Percentiles rank a stretch among this genome's conserved stretches.
These are phyloP conservation scores for Crithidia fasciculata DNA, from an alignment of 208 protist species.

Conservation along the genomic window DNA sequence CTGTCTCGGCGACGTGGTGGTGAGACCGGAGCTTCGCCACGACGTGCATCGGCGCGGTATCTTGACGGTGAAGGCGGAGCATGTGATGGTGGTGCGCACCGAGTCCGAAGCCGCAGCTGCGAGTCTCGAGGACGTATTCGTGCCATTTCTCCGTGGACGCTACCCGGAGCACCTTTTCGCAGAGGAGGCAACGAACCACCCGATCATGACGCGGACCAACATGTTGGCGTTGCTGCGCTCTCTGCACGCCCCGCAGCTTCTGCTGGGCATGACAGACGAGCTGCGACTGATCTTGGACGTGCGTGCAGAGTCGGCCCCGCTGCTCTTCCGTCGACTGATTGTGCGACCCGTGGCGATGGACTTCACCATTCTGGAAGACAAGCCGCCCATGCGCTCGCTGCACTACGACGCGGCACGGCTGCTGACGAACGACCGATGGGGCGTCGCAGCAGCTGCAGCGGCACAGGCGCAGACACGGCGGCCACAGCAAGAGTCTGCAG, in stretches of 20 bases:
- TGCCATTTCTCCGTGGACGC: slow-evolving; percentile 82
- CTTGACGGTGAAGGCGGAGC: slow-evolving; percentile 76
- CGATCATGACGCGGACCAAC: slow-evolving; percentile 68
- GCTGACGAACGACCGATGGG: slow-evolving; percentile 69
- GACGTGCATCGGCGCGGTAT: slow-evolving; percentile 66
- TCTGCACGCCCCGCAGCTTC: slow-evolving; percentile 66
- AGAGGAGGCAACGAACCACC: slow-evolving; percentile 52
- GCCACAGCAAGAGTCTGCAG: neutral
- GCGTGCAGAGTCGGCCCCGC: slow-evolving; percentile 49
- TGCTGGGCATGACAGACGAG: slow-evolving; percentile 69
- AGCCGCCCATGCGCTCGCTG: slow-evolving; percentile 56
- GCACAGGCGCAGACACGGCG: neutral
- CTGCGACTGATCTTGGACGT: slow-evolving; percentile 66
- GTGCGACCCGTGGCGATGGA: slow-evolving; percentile 64
- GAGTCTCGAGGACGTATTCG: slow-evolving; percentile 76
- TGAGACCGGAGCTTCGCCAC: slow-evolving; percentile 58
- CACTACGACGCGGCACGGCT: slow-evolving; percentile 81
- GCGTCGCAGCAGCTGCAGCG: slow-evolving; percentile 7
- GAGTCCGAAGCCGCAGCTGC: slow-evolving; percentile 49
- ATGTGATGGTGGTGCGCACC: slow-evolving; percentile 67
- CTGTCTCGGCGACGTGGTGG: slow-evolving; percentile 75
- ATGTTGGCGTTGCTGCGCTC: slow-evolving; percentile 69
- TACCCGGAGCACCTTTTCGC: slow-evolving; percentile 74
- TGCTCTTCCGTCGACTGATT: slow-evolving; percentile 83
- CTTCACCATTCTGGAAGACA: slow-evolving; percentile 81